Base-by-base conservation (phyloP, 805 yeast species). In the Ogataea philodendri region DNA sequence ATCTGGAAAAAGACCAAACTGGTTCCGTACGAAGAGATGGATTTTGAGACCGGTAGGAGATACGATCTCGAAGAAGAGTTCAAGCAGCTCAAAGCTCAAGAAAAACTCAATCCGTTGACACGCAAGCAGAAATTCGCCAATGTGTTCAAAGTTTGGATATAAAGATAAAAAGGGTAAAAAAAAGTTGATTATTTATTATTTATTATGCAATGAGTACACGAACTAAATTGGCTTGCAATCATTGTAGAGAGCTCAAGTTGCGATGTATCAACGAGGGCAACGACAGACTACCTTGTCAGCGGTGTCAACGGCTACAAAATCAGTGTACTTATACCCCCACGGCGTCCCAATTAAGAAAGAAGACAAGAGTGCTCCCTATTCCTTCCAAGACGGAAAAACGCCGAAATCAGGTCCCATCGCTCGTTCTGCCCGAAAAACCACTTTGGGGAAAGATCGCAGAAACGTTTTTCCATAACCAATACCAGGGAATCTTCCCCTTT, bases 21-120 rank as follows among this genome's bases (percentile, higher is more conserved):
- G 34, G 39, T 35, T 13, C 23, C 13, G 3, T 55, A 65, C 23
- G 49, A 49, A 1, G 69, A 67, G 10, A 67, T 73, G 43, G 75
- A 74, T 43, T 69, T 73, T 22, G 72, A 66, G 32, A 69, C 66
- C 26, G 79, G 78, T 3, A 63, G 72, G 33, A 60, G 78, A 51
- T 56, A 37, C 4, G 54, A 47, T 23, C 26, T 45, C 27, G 51
- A 46, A 23, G 29, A 29, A 9, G 23, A 26, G 10, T 17, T 26
- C 15, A 22, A 18, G 13, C 31, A 13, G 16, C 11, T 13, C n/a
- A 15, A 20, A 9, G 10, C 9, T 5, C 22, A 34, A 11, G 17
- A n/a, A 8, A 15, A 7, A 11, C 7, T 9, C 17, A 10, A 26
- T 7, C 31, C 37, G 11, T 15, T 19, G 8, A 26, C 37, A 5